Evolutionary conservation across 2,329 filamentous ascomycete species (phyloP).

Genomic region (Pseudogymnoascus pannorum): DNA sequence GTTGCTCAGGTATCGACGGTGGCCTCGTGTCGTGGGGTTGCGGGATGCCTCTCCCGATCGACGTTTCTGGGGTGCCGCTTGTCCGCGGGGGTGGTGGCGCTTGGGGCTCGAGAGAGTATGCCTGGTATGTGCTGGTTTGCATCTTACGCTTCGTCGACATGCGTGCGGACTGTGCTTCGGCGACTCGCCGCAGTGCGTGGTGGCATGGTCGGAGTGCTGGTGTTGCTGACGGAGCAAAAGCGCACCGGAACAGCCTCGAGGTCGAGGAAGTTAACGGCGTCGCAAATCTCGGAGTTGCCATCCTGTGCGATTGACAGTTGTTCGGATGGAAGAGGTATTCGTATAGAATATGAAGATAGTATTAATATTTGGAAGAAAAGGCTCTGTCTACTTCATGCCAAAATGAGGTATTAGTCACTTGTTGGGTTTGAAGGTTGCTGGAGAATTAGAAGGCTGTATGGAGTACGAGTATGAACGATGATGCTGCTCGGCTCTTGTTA

Average conservation of each 20-base stretch:
- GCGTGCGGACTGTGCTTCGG: conserved; percentile 34
- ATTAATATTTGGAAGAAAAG: background rate
- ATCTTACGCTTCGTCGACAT: conserved; percentile 52
- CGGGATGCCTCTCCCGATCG: conserved; percentile 44
- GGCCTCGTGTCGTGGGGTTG: conserved; percentile 39
- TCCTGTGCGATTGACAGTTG: conserved; percentile 12
- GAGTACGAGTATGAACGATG: too few relatives aligned
- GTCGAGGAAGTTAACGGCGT: conserved; percentile 26
- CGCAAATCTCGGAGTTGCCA: conserved; percentile 25
- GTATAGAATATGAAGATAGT: background rate
- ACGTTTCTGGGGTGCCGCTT: conserved; percentile 50
- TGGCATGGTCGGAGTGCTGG: conserved; percentile 33
- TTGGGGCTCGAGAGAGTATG: conserved; percentile 48
- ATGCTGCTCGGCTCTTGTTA: background rate
- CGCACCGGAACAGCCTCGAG: conserved; percentile 12
- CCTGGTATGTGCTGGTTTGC: conserved; percentile 59
- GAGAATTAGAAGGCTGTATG: background rate
- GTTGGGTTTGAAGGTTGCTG: background rate
- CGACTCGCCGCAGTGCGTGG: conserved; percentile 39
- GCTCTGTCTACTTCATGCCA: background rate
- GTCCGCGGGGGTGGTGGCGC: conserved; percentile 50
- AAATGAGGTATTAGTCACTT: background rate
- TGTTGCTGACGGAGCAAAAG: conserved; percentile 24
- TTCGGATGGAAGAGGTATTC: background rate
- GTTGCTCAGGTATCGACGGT: conserved; percentile 33